Base-by-base conservation (phyloP, 2,329 filamentous ascomycete genomes). In the Apiospora pterosperma region DNA sequence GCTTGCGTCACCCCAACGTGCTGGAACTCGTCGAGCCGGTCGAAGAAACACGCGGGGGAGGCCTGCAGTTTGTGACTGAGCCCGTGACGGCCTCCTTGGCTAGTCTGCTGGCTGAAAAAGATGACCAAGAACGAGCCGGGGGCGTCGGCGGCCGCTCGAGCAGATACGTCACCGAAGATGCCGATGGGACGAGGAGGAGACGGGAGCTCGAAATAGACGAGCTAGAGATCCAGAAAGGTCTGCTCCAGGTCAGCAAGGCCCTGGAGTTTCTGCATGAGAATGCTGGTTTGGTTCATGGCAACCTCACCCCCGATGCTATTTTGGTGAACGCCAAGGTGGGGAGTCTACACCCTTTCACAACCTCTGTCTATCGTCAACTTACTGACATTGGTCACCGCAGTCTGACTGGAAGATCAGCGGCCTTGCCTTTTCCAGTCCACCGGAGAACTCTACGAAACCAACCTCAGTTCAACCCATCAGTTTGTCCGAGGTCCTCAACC, bases 371-470 rank as follows among this genome's bases (percentile, higher is more conserved):
- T 23, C 36, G 2, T 19, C 23, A 11, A 31, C 23, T 41, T 31
- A 16, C 36, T 41, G 34, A 36, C 21, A 19, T 41, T 41, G 23
- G 16, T n/a, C 19, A 23, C 14, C n/a, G 8, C 72, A 92, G 90
- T 97, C 92, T 59, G 96, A 99, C 77, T 99, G 96, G 96, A 99
- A 99, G 77, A 92, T 99, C 67, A 95, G 93, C 71, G 96, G 95
- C n/a, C 85, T 99, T 42, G 88, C 91, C 0, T 99, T 97, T 76
- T 92, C 91, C 75, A 92, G 92, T 58, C 92, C 93, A 16, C 88
- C 92, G 60, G 91, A 93, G 70, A 86, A 87, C 71, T 92, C 91
- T 23, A 89, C 88, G 34, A 89, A 91, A 69, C 84, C 90, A 58
- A 91, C 92, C 3, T 90, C 92, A 4, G 88, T 97, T 60, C 85